Conservation (phyloP, 2,329 filamentous ascomycete species). For the Domatiomyces catenatus region DNA sequence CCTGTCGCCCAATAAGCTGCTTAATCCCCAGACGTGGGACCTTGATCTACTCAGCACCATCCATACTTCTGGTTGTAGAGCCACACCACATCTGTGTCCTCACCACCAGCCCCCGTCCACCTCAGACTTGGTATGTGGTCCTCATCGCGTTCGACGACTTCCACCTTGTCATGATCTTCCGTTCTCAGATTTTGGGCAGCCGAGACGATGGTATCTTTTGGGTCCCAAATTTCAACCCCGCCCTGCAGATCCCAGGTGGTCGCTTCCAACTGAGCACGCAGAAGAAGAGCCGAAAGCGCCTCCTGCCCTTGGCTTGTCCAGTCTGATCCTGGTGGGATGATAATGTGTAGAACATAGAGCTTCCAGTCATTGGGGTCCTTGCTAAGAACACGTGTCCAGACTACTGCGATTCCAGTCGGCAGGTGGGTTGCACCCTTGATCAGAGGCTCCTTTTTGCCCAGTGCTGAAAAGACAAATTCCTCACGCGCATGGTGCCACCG, state of each 20-base stretch:
- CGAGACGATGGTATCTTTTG: conserved; percentile 38
- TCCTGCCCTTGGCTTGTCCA: conserved; percentile 1
- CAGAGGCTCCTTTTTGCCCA: conserved; percentile 36
- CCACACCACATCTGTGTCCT: conserved; percentile 30
- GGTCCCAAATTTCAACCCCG: conserved; percentile 72
- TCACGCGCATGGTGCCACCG: conserved; percentile 70
- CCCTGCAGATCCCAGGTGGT: conserved; percentile 49
- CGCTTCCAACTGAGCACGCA: conserved; percentile 55
- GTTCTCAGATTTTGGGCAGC: conserved; percentile 23
- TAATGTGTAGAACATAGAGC: conserved; percentile 27
- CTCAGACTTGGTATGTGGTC: conserved; percentile 32
- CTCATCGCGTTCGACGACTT: conserved; percentile 31
- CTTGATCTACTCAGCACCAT: conserved; percentile 27
- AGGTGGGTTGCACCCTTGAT: conserved; percentile 52
- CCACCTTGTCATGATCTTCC: conserved; percentile 18
- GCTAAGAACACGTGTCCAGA: conserved; percentile 24
- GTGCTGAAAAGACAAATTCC: conserved; percentile 54
- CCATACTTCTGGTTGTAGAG: conserved; percentile 34
- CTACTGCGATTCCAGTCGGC: conserved; percentile 22
- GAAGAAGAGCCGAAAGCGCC: conserved; percentile 48
- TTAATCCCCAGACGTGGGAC: too few relatives aligned
- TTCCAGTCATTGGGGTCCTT: conserved; percentile 23
- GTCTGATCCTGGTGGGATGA: conserved; percentile 26
- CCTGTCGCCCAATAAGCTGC: too few relatives aligned
- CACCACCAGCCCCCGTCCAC: conserved; percentile 29